These are phyloP conservation scores for Grifola frondosa DNA, from an alignment of 1,284 basidiomycete genomes.

Conservation along the genomic window DNA sequence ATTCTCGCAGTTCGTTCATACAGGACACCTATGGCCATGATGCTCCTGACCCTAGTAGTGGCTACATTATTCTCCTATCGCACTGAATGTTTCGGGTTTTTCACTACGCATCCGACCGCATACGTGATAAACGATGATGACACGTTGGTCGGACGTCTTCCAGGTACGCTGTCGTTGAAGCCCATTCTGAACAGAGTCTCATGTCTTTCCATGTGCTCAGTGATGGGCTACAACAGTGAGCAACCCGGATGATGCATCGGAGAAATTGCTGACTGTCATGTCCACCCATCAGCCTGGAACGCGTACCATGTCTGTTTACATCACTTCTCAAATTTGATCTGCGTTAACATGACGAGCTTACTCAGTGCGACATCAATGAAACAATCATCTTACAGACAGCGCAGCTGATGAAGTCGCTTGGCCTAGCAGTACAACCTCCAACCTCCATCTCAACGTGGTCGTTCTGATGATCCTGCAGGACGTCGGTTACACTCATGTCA, in stretches of 20 bases:
- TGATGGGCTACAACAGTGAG: conserved; percentile 37
- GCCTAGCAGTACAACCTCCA: conserved; percentile 27
- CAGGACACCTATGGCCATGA: no score
- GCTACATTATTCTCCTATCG: no score
- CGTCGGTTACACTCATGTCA: conserved; percentile 38
- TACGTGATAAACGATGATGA: no score
- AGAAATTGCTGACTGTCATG: neutral
- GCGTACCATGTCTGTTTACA: conserved; percentile 27
- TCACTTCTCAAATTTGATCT: neutral
- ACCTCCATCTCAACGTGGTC: neutral
- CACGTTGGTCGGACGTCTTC: no score
- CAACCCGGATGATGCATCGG: neutral
- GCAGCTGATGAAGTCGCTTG: conserved; percentile 34
- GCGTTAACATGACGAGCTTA: neutral
- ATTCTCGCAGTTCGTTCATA: no score
- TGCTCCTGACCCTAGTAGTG: no score
- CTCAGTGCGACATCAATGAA: conserved; percentile 39
- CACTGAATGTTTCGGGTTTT: no score
- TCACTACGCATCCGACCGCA: no score
- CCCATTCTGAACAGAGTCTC: no score
- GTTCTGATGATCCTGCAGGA: conserved; percentile 11
- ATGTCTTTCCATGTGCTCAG: conserved; percentile 9
- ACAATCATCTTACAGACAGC: conserved; percentile 36
- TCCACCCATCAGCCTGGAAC: conserved; percentile 32
- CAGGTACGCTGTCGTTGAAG: no score